Evolutionary conservation across 768 basidiomycete species (phyloP), one percentile per base, ranked within the genome.

Genomic region (Galerina sulciceps): DNA sequence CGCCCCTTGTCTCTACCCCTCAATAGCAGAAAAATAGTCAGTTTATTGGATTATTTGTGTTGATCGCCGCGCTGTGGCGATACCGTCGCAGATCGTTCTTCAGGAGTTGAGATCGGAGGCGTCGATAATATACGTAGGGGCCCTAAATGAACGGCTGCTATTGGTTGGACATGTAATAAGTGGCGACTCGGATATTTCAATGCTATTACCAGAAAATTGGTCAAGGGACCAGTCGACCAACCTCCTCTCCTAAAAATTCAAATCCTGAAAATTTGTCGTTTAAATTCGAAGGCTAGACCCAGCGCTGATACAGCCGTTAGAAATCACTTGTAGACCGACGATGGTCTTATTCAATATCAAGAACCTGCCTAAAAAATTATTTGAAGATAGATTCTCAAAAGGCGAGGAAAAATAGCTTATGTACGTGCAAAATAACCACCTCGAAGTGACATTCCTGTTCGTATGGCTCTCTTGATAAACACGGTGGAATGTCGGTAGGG

Each of bases 381-480:
- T 23, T 45, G n/a, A 13, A 45, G 22, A 37, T 47, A n/a, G 8
- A 22, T 11, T 40, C 15, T 41, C 11, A 13, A 17, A n/a, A 35
- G 17, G 6, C 14, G 34, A 13, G 35, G 17, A 43, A 35, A 58
- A 37, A 38, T 15, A 20, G 45, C 58, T 59, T 47, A 59, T 51
- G 44, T 59, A 59, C 58, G 44, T 59, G 58, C 17, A 59, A 15
- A 13, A 51, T 35, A 20, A 59, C 52, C n/a, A 59, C 37, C 20
- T 59, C 58, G 23, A 59, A 18, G 18, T 46, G 53, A n/a, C n/a
- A n/a, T n/a, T n/a, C n/a, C n/a, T n/a, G n/a, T n/a, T 45, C 53
- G 51, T 2, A 59, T 20, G 22, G 52, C 45, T 15, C 45, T 15
- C 23, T 31, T 22, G 54, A 34, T 17, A 53, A 44, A 10, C 18